Percentiles rank a stretch among this genome's conserved stretches.
phyloP scores from a whole-genome alignment of 2,329 filamentous ascomycete species.

The Fusarium sp. region DNA sequence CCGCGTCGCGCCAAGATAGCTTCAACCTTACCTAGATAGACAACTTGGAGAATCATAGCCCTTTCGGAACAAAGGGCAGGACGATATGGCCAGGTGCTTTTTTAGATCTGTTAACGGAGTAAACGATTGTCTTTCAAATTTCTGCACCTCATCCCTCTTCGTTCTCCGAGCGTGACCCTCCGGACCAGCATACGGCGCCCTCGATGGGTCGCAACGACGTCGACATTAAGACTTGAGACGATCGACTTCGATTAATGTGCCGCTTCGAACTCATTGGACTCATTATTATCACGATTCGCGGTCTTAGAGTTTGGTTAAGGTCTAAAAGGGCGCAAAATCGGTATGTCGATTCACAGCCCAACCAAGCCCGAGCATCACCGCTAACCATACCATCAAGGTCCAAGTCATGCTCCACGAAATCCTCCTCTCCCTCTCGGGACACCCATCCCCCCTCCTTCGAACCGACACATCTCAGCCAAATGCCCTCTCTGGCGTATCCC shows the following conservation, averaged over 20 bases:
- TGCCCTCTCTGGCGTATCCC: conserved; percentile 69
- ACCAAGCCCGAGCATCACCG: conserved; percentile 1
- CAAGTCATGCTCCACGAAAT: conserved; percentile 94
- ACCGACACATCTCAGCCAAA: conserved; percentile 60
- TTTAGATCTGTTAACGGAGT: background rate
- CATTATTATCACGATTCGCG: conserved; percentile 60
- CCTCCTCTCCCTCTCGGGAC: conserved; percentile 93
- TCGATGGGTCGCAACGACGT: background rate
- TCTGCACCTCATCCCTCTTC: background rate
- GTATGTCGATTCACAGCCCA: conserved; percentile 23
- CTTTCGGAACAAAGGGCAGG: background rate
- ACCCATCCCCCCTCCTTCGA: conserved; percentile 88
- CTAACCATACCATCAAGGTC: conserved; percentile 29
- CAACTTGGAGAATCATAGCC: background rate
- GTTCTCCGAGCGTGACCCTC: background rate
- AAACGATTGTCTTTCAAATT: background rate
- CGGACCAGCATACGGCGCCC: background rate
- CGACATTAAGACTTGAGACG: conserved; percentile 16
- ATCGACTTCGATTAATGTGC: conserved; percentile 57
- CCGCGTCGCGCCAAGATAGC: conserved; percentile 35
- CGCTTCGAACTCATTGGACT: conserved; percentile 65
- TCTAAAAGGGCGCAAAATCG: conserved; percentile 48
- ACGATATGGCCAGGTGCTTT: background rate
- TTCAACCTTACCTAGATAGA: background rate
- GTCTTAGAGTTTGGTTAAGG: conserved; percentile 55